phyloP scores from a whole-genome alignment of 202 grass and related monocot species.

The Carex arenaria region DNA sequence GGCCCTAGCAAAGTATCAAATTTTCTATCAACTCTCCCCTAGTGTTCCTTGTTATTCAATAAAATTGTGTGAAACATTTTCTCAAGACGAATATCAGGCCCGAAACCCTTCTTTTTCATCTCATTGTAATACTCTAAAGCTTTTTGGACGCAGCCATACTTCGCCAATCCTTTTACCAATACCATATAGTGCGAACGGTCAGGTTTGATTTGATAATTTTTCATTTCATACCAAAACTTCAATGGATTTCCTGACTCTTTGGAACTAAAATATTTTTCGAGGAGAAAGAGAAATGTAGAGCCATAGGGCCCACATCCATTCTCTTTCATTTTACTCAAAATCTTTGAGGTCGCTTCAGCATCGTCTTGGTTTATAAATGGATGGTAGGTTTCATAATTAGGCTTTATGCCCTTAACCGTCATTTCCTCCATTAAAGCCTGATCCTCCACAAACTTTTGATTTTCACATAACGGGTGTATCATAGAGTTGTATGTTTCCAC shows the following conservation, averaged over 20 bases:
- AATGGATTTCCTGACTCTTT: constrained; percentile 60
- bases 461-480: constrained; percentile 70
- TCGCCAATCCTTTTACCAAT: constrained; percentile 63
- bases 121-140: constrained; percentile 83
- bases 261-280: constrained; percentile 60
- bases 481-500: constrained; percentile 85
- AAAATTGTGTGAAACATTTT: constrained; percentile 66
- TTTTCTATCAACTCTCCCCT: constrained; percentile 49
- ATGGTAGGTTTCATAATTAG: constrained; percentile 56
- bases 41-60: constrained; percentile 58
- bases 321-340: constrained; percentile 72
- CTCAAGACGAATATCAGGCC: constrained; percentile 62
- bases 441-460: constrained; percentile 63
- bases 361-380: constrained; percentile 59
- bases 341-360: constrained; percentile 44
- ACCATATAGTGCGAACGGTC: constrained; percentile 62
- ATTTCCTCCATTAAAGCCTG: constrained; percentile 53
- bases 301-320: constrained; percentile 46
- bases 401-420: constrained; percentile 46
- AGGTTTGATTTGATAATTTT: constrained; percentile 52
- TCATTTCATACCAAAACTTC: constrained; percentile 81
- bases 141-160: constrained; percentile 62
- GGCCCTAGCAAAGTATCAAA: constrained; percentile 38
- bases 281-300: constrained; percentile 64
- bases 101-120: constrained; percentile 73